Evolutionary conservation across 768 basidiomycete genomes (phyloP), one percentile per base, ranked within the genome.

Genomic region (Tulasnella sp.): DNA sequence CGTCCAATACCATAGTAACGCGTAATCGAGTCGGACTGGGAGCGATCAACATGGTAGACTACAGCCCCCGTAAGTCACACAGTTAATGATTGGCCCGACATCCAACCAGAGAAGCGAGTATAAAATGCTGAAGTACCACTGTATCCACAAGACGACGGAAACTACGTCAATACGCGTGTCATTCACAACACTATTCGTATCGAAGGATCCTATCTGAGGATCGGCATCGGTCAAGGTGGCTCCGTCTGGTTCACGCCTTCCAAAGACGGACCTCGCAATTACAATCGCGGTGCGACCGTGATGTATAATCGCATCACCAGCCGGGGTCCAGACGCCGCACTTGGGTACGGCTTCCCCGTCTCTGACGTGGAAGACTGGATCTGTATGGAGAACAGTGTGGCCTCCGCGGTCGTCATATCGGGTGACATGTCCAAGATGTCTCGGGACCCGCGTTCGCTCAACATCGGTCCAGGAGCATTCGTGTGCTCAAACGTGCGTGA

Each of bases 21-120:
- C 55, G 51, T 9, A 52, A 52, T n/a, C 57, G 63, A 8, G 49
- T 66, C 46, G 45, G 53, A 4, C 61, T 66, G 15, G 65, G 65
- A n/a, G 66, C 61, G 5, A 66, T 66, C 44, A 66, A 65, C 53
- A 66, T 66, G 66, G 66, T 66, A 8, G 66, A 66, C 42, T 64
- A 59, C 51, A 57, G 50, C 10, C 62, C 63, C 12, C 51, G 63
- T 63, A 59, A 61, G 65, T 50, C 2, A 9, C 31, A 45, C 17
- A 17, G 42, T 48, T 45, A 21, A 22, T 12, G 1, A 19, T n/a
- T 53, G 11, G 5, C n/a, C 41, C 10, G 10, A 10, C 10, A n/a
- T 43, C 10, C 41, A 43, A 43, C n/a, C 11, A 43, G 41, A 21
- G 17, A 15, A 10, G 34, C n/a, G n/a, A n/a, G n/a, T n/a, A n/a